Base-by-base conservation (phyloP, 495 filamentous ascomycete species). In the Baudoinia panamericana region DNA sequence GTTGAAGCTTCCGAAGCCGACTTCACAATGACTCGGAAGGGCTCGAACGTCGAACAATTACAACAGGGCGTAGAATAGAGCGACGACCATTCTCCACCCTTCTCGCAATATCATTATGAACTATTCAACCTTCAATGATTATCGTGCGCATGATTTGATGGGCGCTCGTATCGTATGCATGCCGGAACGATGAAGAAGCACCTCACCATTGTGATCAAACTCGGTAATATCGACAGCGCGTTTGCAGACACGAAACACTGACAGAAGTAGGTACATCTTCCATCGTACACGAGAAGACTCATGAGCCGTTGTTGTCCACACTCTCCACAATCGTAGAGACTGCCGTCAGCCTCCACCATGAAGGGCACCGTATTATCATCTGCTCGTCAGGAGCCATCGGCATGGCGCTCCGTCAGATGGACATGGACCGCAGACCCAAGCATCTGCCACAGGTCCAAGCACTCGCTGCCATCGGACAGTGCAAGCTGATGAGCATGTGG, bases 341-440 rank as follows among this genome's bases (percentile, higher is more conserved):
- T 4, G 85, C 82, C 3, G 78, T 86, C 10, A 75, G 72, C 45
- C 68, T 97, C 36, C 77, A 72, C 46, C 80, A 83, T 56, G 82
- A 93, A 76, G 92, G 92, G 11, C 86, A 96, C 56, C 78, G 76
- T 51, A 92, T 97, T 21, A 76, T 96, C 47, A 75, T 97, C 50
- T 92, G 96, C 38, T 96, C 90, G 7, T 96, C 90, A 0, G 90
- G 90, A 33, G 90, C 90, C 55, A 93, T 97, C 58, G 90, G 86
- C 25, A 82, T 96, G 45, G 90, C 85, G 12, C 66, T 97, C 38
- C 71, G 80, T 43, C 71, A 85, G 39, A 90, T 96, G 80, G 74
- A 94, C 58, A 69, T 94, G 19, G 76, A 84, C n/a, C 78, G 79
- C 50, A 72, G 84, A 47, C 92, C 90, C 4, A 93, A 88, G 50